Conservation (phyloP, 169 alveolate species). For the Plasmodium knowlesi region DNA sequence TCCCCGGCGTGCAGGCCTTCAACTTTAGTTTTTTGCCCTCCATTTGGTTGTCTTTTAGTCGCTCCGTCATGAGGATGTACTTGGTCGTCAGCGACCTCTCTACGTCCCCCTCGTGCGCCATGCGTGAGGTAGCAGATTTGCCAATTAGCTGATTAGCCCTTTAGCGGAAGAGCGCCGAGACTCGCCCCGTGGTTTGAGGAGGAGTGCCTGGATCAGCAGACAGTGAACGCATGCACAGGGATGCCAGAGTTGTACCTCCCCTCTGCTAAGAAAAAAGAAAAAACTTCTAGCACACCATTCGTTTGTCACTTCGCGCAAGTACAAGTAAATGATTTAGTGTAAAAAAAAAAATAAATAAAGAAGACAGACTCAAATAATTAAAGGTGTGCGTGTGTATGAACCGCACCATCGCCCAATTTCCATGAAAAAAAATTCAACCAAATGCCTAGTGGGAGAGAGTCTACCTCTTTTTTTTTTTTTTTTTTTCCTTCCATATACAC, state of each 20-base stretch:
- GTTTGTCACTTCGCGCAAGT: not conserved
- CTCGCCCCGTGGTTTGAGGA: not conserved
- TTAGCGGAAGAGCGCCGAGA: not conserved
- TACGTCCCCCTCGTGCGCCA: not conserved
- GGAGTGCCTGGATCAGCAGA: not conserved
- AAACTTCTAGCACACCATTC: not conserved
- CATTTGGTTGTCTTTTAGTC: not conserved
- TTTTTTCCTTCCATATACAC: not conserved
- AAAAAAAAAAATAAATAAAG: not conserved
- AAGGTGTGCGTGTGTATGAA: not conserved
- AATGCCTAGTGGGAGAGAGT: not conserved
- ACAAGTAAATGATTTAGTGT: not conserved
- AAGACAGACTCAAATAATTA: not conserved
- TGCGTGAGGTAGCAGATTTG: not conserved
- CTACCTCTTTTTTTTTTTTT: not conserved
- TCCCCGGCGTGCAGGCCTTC: not conserved
- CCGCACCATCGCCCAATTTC: not conserved
- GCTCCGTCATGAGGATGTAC: conserved; percentile 18
- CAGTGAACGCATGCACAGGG: not conserved
- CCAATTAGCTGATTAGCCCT: not conserved
- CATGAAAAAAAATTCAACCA: not conserved
- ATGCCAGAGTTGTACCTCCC: not conserved
- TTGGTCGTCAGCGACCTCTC: conserved; percentile 6
- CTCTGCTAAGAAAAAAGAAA: not conserved
- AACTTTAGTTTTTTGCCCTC: not conserved